Base-by-base conservation (phyloP, 306 rosid species). In the Amphicarpaea edgeworthii region DNA sequence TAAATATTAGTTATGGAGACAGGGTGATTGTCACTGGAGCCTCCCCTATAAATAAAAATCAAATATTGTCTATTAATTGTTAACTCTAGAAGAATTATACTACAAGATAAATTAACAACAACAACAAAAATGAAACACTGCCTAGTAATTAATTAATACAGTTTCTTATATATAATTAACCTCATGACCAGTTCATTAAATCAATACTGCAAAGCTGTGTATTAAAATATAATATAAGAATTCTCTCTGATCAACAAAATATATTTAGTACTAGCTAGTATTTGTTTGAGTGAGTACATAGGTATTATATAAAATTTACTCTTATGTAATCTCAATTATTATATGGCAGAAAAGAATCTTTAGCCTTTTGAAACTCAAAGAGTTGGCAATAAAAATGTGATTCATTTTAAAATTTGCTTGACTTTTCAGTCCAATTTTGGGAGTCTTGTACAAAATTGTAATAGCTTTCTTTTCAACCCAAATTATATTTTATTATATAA, bases 1-100 rank as follows among this genome's bases (percentile, higher is more conserved):
- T n/a, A n/a, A n/a, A 38, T 74, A 75, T 70, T 82, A 84, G 78
- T 82, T 85, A 71, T 41, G 86, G 23, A 68, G 72, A 77, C 64
- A 77, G 64, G 80, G 75, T 34, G 30, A 70, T 81, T 62, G 72
- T 62, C 76, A 77, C 23, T 47, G 26, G 12, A 79, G 40, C 74
- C 50, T 65, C 32, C 1, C 72, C 60, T 77, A 77, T 79, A 47
- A 65, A 76, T 64, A 16, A 28, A 28, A 17, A 42, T 30, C 5
- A 54, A 50, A 38, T 38, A 23, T 65, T n/a, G n/a, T n/a, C n/a
- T n/a, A n/a, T n/a, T 5, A 57, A 55, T 30, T 63, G 40, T 19
- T 40, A 40, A 20, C 10, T 53, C 60, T 8, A 50, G 12, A 60
- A 50, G 12, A 60, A 30, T 7, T 42, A 42, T 42, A 42, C 47